These are phyloP conservation scores for Brachypodium distachyon DNA, from an alignment of 202 grass and related monocot genomes.

Conservation along the genomic window DNA sequence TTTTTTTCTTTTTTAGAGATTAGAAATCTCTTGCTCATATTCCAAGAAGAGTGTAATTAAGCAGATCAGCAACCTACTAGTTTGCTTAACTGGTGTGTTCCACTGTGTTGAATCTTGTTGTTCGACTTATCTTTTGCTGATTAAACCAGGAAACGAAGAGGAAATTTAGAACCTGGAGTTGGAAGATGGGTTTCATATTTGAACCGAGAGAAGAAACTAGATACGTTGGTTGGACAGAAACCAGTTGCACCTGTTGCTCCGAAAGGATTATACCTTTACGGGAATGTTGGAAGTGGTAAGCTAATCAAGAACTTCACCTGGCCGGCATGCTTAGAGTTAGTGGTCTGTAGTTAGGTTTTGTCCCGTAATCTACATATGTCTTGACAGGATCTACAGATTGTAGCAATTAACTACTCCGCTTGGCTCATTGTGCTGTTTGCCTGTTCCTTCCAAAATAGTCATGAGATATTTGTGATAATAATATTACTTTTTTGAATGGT, in stretches of 20 bases:
- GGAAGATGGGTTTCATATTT: conserved; percentile 93
- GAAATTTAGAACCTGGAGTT: conserved; percentile 72
- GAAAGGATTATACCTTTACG: conserved; percentile 89
- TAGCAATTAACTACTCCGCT: neutral
- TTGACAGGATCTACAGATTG: neutral
- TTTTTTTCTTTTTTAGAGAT: neutral
- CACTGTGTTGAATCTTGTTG: neutral
- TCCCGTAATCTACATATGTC: neutral
- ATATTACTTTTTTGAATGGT: neutral
- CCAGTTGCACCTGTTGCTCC: conserved; percentile 66
- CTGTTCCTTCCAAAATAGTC: neutral
- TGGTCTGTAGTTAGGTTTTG: neutral
- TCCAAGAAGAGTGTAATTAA: neutral
- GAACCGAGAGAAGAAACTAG: conserved; percentile 83
- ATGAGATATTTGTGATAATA: neutral
- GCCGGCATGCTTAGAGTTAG: neutral
- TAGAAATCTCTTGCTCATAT: neutral
- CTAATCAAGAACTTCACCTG: neutral
- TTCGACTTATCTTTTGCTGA: neutral
- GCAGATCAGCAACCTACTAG: neutral
- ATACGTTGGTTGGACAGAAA: conserved; percentile 56
- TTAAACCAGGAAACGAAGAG: conserved; percentile 45
- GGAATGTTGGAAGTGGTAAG: conserved; percentile 96
- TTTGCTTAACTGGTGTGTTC: neutral
- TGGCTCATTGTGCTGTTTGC: neutral